phyloP scores from a whole-genome alignment of 306 rosid species.

The Quercus berberidifolia region DNA sequence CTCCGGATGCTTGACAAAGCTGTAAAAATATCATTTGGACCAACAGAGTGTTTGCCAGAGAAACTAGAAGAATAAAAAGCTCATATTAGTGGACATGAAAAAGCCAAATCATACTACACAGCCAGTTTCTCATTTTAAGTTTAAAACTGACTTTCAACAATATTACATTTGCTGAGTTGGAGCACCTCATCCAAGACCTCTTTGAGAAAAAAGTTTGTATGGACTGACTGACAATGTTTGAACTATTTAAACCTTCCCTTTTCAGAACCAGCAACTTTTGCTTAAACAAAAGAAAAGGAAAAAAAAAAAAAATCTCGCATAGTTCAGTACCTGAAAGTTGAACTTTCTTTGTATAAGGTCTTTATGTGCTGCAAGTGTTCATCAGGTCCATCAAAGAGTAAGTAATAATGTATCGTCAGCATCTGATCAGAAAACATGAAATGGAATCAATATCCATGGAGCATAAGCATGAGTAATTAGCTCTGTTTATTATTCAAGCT shows the following conservation, averaged over 20 bases:
- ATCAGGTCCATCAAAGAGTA: conserved; percentile 82
- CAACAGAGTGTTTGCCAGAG: conserved; percentile 66
- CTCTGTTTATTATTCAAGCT: conserved; percentile 4
- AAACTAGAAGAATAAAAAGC: conserved; percentile 44
- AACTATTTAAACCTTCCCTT: background rate
- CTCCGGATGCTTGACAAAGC: conserved; percentile 59
- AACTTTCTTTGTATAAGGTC: conserved; percentile 60
- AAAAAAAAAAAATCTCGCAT: background rate
- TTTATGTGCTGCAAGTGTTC: conserved; percentile 77
- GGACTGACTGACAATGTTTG: background rate
- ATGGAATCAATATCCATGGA: background rate
- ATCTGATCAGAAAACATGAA: conserved; percentile 46
- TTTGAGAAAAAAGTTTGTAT: background rate
- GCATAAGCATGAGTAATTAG: conserved; percentile 5
- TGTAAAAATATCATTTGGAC: conserved; percentile 54
- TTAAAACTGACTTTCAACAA: background rate
- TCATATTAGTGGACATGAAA: background rate
- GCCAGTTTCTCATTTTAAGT: background rate
- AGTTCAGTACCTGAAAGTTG: conserved; percentile 63
- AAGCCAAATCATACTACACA: background rate
- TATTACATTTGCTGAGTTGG: background rate
- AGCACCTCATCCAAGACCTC: background rate
- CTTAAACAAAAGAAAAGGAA: background rate
- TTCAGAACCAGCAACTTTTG: background rate
- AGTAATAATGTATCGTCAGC: conserved; percentile 89